Conservation (phyloP, 768 basidiomycete species). For the Chalciporus sphaerocephalus region DNA sequence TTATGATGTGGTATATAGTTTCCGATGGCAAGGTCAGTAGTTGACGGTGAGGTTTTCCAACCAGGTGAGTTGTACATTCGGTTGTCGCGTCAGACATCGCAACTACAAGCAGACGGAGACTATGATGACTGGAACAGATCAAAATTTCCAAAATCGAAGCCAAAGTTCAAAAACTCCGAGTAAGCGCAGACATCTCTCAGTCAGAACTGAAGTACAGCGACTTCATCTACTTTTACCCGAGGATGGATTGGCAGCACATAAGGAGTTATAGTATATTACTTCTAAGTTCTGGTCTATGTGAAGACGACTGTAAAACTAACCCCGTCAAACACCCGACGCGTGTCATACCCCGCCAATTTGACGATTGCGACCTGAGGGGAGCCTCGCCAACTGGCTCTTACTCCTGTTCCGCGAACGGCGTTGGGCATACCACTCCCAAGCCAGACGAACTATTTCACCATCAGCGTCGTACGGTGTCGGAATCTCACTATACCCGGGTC, state of each 20-base stretch:
- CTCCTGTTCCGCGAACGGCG: constrained; percentile 65
- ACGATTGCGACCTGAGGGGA: constrained; percentile 60
- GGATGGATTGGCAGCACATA: neutral
- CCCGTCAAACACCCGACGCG: neutral
- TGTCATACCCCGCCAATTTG: constrained; percentile 22
- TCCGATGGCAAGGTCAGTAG: too few species aligned
- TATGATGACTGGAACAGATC: too few species aligned
- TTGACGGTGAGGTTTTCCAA: too few species aligned
- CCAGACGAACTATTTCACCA: constrained; percentile 84
- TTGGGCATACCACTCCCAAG: constrained; percentile 94
- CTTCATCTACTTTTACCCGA: too few species aligned
- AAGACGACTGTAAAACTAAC: neutral
- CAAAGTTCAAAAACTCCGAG: too few species aligned
- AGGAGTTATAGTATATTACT: neutral
- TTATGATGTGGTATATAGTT: too few species aligned
- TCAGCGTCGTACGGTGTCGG: constrained; percentile 96
- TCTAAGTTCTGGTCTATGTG: neutral
- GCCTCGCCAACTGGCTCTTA: constrained; percentile 53
- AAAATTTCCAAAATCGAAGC: too few species aligned
- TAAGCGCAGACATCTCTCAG: too few species aligned
- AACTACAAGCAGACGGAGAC: too few species aligned
- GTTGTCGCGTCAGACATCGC: too few species aligned
- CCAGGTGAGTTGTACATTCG: too few species aligned
- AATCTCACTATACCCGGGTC: constrained; percentile 94
- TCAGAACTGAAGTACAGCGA: too few species aligned